Evolutionary conservation across 106 monocot species (phyloP).

Genomic region (Posidonia australis): DNA sequence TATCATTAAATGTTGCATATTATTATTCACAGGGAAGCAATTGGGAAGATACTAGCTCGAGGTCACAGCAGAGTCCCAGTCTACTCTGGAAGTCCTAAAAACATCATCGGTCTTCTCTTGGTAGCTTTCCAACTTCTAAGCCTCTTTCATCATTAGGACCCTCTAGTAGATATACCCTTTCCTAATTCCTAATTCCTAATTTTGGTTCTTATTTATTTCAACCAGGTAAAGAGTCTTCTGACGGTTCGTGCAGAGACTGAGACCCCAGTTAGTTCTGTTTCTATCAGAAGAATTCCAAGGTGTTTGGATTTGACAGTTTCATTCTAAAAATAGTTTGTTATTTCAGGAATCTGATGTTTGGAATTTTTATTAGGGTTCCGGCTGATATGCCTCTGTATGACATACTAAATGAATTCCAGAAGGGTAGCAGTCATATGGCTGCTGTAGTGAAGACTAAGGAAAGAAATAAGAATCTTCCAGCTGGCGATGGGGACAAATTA

Average conservation of each 20-base stretch:
- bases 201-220: not conserved
- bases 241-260: slow-evolving; percentile 98
- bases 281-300: slow-evolving; percentile 97
- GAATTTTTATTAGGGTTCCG: slow-evolving; percentile 63
- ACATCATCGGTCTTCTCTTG: slow-evolving; percentile 93
- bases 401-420: slow-evolving; percentile 99
- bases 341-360: slow-evolving; percentile 12
- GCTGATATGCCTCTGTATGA: slow-evolving; percentile 98
- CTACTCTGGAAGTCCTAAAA: slow-evolving; percentile 85
- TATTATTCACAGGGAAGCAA: slow-evolving; percentile 69
- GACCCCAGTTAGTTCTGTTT: slow-evolving; percentile 96
- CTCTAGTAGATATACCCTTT: not conserved
- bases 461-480: slow-evolving; percentile 22
- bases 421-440: slow-evolving; percentile 99
- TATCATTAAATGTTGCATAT: not conserved
- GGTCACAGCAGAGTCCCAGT: slow-evolving; percentile 98
- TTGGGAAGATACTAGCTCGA: slow-evolving; percentile 97
- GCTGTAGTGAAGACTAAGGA: slow-evolving; percentile 79
- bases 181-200: not conserved
- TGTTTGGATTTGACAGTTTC: slow-evolving; percentile 4
- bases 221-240: slow-evolving; percentile 96
- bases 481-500: slow-evolving; percentile 15
- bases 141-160: no score
- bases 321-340: not conserved
- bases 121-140: slow-evolving; percentile 14